Evolutionary conservation across 768 basidiomycete species (phyloP).

Genomic region (Sporobolomyces pararoseus): DNA sequence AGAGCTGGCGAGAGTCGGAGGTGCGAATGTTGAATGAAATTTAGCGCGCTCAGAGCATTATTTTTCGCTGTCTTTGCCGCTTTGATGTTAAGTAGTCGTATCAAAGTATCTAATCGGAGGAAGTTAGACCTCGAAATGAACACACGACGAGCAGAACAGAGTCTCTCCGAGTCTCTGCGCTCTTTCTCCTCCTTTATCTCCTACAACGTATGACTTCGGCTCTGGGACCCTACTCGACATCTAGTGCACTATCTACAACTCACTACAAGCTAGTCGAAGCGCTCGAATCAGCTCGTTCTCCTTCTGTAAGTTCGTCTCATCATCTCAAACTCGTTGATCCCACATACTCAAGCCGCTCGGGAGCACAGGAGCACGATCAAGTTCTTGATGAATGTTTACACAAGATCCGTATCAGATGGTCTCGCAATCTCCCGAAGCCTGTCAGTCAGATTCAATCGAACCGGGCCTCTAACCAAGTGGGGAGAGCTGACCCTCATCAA

Average conservation of each 20-base stretch:
- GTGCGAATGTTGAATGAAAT: too few species aligned
- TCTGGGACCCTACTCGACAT: constrained; percentile 11
- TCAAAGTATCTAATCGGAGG: too few species aligned
- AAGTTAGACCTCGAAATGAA: too few species aligned
- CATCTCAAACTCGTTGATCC: background rate
- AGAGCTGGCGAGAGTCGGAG: too few species aligned
- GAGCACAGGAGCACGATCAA: background rate
- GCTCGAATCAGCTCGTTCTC: background rate
- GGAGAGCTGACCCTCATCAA: background rate
- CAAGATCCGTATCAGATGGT: background rate
- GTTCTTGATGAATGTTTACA: background rate
- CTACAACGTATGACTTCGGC: background rate
- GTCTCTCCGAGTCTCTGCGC: background rate
- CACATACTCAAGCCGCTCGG: too few species aligned
- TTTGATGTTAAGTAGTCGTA: too few species aligned
- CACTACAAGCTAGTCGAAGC: constrained; percentile 29
- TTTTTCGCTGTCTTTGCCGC: too few species aligned
- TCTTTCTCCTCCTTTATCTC: background rate
- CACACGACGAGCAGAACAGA: too few species aligned
- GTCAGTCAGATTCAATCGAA: background rate
- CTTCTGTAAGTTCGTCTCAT: background rate
- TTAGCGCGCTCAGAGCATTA: too few species aligned
- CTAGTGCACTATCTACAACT: constrained; percentile 1
- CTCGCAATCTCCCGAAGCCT: background rate
- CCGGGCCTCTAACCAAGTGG: background rate